These are phyloP conservation scores for Colletotrichum theobromicola DNA, from an alignment of 2,329 filamentous ascomycete species.

Conservation along the genomic window DNA sequence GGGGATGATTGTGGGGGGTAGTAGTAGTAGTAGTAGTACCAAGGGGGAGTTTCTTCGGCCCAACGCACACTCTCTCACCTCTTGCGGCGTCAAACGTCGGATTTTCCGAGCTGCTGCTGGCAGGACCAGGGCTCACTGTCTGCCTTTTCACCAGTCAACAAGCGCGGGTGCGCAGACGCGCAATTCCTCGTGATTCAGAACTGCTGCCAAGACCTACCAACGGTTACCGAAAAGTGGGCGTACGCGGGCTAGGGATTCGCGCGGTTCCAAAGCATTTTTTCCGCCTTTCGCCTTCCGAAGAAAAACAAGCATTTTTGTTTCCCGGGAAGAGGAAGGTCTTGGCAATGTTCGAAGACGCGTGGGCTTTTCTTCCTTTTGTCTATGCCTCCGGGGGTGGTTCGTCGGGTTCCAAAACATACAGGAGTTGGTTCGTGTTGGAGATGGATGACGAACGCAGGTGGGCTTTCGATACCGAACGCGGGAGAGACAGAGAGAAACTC, in stretches of 20 bases:
- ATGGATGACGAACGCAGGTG: neutral
- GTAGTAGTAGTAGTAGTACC: too few relatives aligned
- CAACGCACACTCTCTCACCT: neutral
- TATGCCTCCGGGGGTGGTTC: neutral
- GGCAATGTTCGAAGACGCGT: neutral
- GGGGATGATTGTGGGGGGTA: neutral
- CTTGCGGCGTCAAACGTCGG: slow-evolving; percentile 6
- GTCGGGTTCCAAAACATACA: neutral
- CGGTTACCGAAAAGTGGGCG: neutral
- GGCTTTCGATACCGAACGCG: neutral
- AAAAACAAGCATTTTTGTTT: neutral
- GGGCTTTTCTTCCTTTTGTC: neutral
- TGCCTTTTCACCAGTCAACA: neutral
- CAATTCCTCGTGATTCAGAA: neutral
- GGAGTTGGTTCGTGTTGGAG: neutral
- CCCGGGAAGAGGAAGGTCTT: neutral
- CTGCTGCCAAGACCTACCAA: neutral
- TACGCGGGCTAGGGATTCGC: neutral
- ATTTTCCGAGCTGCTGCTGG: neutral
- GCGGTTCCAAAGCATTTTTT: neutral
- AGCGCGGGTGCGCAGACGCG: neutral
- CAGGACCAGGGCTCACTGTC: neutral
- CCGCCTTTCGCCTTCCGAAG: too few relatives aligned
- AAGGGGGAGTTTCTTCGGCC: neutral
- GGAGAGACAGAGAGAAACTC: neutral